Evolutionary conservation across 1,139 yeast genomes (phyloP).

Genomic region (Pichia sp.): DNA sequence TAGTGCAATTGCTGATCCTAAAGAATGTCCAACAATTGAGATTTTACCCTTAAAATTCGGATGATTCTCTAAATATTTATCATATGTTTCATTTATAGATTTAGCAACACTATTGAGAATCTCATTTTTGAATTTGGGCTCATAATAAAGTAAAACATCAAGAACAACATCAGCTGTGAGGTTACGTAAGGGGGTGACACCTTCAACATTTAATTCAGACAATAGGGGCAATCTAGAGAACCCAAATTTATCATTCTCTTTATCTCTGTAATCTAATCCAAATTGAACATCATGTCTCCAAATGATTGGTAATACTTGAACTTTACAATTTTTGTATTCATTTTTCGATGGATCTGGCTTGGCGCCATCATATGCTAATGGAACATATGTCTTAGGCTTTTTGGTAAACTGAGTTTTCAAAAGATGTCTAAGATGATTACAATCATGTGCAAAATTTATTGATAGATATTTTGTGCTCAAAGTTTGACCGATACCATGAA

Average conservation of each 20-base stretch:
- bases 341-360: conserved; percentile 19
- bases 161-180: conserved; percentile 79
- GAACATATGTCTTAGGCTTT: conserved; percentile 32
- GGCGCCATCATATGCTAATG: conserved; percentile 31
- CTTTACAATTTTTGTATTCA: conserved; percentile 41
- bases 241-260: conserved; percentile 28
- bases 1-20: conserved; percentile 80
- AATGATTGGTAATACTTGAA: conserved; percentile 71
- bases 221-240: conserved; percentile 51
- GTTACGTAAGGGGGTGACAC: conserved; percentile 68
- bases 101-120: conserved; percentile 58
- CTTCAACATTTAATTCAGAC: conserved; percentile 70
- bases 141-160: conserved; percentile 80
- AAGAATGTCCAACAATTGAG: conserved; percentile 81
- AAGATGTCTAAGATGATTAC: conserved; percentile 60
- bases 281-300: conserved; percentile 72
- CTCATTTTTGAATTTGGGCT: conserved; percentile 58
- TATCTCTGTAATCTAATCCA: conserved; percentile 36
- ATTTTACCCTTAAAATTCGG: conserved; percentile 75
- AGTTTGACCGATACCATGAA: conserved; percentile 93
- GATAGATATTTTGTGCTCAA: conserved; percentile 73
- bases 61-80: conserved; percentile 50
- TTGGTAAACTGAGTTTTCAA: conserved; percentile 50
- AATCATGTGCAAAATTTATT: conserved; percentile 80
- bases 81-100: conserved; percentile 66